phyloP scores from a whole-genome alignment of 371 early-diverging fungal species.

The Mortierella sp. region DNA sequence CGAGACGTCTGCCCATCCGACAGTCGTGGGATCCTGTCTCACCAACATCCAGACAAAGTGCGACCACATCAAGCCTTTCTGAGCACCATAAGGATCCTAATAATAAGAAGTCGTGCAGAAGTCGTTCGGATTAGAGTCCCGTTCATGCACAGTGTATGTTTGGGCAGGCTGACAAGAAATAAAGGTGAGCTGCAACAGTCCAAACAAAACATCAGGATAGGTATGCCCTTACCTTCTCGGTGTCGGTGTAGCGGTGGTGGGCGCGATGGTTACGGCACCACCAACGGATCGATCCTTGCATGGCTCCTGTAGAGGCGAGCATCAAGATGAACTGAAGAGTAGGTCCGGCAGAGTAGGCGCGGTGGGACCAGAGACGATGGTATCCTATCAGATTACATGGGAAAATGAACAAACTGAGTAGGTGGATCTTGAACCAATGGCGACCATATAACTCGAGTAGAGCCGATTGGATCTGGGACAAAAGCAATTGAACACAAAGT shows the following conservation, averaged over 20 bases:
- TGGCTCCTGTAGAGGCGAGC: slow-evolving; percentile 80
- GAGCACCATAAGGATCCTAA: slow-evolving; percentile 89
- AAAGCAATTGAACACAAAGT: background rate
- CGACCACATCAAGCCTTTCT: slow-evolving; percentile 87
- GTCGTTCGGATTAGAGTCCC: background rate
- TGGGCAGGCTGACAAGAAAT: background rate
- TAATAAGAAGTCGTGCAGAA: background rate
- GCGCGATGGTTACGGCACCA: slow-evolving; percentile 91
- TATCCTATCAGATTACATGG: slow-evolving; percentile 57
- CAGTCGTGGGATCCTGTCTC: slow-evolving; percentile 75
- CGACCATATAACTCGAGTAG: background rate
- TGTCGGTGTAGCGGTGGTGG: slow-evolving; percentile 95
- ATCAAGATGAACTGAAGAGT: slow-evolving; percentile 72
- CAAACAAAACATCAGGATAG: background rate
- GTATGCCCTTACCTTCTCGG: slow-evolving; percentile 64
- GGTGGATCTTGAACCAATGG: background rate
- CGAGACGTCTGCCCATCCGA: slow-evolving; percentile 87
- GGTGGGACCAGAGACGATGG: slow-evolving; percentile 88
- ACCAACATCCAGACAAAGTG: slow-evolving; percentile 95
- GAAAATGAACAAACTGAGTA: background rate
- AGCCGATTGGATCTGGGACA: background rate
- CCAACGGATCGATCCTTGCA: slow-evolving; percentile 89
- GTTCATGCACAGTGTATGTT: background rate
- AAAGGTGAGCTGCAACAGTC: background rate
- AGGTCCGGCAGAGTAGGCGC: slow-evolving; percentile 77